Evolutionary conservation across 805 yeast species (phyloP).

Genomic region (Wickerhamomyces canadensis): DNA sequence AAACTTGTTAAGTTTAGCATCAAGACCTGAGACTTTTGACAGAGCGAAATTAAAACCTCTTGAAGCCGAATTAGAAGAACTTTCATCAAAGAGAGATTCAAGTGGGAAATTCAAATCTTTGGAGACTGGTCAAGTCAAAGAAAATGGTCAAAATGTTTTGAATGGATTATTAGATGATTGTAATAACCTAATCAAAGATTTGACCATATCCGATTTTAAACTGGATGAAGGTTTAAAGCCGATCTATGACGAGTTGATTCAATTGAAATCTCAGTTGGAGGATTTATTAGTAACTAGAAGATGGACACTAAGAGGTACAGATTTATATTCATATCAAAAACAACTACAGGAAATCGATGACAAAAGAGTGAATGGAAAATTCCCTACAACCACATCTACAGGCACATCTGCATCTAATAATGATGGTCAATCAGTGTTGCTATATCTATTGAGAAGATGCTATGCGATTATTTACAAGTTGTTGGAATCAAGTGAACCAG

Average conservation of each 20-base stretch:
- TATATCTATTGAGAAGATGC: slow-evolving; percentile 83
- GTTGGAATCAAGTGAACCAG: slow-evolving; percentile 91
- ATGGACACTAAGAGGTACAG: slow-evolving; percentile 97
- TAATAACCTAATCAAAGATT: slow-evolving; percentile 65
- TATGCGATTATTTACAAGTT: slow-evolving; percentile 87
- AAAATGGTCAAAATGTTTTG: slow-evolving; percentile 42
- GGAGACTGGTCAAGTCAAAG: slow-evolving; percentile 28
- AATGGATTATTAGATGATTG: slow-evolving; percentile 83
- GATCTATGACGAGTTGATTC: slow-evolving; percentile 57
- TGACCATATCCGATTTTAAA: slow-evolving; percentile 38
- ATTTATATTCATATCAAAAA: slow-evolving; percentile 78
- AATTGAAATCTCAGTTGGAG: slow-evolving; percentile 69
- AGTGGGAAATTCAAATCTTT: slow-evolving; percentile 47
- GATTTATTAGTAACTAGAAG: slow-evolving; percentile 85
- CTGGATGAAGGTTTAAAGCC: slow-evolving; percentile 48
- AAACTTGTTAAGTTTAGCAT: slow-evolving; percentile 47
- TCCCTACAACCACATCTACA: slow-evolving; percentile 29
- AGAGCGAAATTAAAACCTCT: slow-evolving; percentile 29
- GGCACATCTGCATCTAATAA: slow-evolving; percentile 3
- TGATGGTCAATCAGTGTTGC: slow-evolving; percentile 50
- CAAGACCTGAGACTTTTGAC: slow-evolving; percentile 29
- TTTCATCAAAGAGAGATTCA: slow-evolving; percentile 47
- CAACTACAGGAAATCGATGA: slow-evolving; percentile 70
- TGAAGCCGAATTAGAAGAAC: slow-evolving; percentile 32
- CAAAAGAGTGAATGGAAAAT: slow-evolving; percentile 56